A percentile compares a stretch with the other conserved stretches of the same genome.
Conservation (phyloP, 2,329 filamentous ascomycete genomes). For the Penicillium sp. region DNA sequence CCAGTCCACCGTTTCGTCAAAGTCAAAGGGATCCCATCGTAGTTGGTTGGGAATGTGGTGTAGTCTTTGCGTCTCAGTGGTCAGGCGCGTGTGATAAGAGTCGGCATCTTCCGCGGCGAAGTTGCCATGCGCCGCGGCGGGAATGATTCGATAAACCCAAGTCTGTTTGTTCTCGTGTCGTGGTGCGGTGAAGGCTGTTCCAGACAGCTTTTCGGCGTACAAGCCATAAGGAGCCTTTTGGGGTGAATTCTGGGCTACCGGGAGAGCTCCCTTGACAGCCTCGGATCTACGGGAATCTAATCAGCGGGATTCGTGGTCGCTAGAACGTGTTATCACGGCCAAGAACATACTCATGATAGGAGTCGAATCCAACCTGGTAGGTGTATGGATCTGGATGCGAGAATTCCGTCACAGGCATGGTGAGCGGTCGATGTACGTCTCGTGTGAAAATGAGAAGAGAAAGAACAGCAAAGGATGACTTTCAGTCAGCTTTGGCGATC, state of each 20-base stretch:
- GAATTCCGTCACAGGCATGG: slow-evolving; percentile 62
- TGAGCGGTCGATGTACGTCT: slow-evolving; percentile 7
- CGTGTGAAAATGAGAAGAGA: not conserved
- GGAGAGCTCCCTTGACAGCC: slow-evolving; percentile 67
- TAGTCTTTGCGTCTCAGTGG: slow-evolving; percentile 46
- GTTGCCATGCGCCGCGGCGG: slow-evolving; percentile 55
- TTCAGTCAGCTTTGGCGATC: no score
- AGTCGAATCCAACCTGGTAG: slow-evolving; percentile 73
- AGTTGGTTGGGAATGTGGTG: slow-evolving; percentile 76
- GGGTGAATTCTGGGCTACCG: slow-evolving; percentile 71
- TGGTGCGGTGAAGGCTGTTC: slow-evolving; percentile 65
- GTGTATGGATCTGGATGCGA: slow-evolving; percentile 61
- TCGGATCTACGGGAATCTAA: slow-evolving; percentile 54
- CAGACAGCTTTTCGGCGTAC: slow-evolving; percentile 74
- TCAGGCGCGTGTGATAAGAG: slow-evolving; percentile 43
- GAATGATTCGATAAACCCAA: slow-evolving; percentile 66
- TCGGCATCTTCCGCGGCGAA: slow-evolving; percentile 42
- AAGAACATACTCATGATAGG: slow-evolving; percentile 64
- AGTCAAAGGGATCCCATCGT: slow-evolving; percentile 71
- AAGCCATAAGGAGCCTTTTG: slow-evolving; percentile 73
- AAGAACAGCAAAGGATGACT: not conserved
- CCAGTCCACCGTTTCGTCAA: slow-evolving; percentile 64
- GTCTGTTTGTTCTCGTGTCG: slow-evolving; percentile 63
- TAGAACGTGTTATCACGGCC: not conserved
- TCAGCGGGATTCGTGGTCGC: slow-evolving; percentile 9